Evolutionary conservation across 495 filamentous ascomycete genomes (phyloP).

Genomic region (Neurospora africana): DNA sequence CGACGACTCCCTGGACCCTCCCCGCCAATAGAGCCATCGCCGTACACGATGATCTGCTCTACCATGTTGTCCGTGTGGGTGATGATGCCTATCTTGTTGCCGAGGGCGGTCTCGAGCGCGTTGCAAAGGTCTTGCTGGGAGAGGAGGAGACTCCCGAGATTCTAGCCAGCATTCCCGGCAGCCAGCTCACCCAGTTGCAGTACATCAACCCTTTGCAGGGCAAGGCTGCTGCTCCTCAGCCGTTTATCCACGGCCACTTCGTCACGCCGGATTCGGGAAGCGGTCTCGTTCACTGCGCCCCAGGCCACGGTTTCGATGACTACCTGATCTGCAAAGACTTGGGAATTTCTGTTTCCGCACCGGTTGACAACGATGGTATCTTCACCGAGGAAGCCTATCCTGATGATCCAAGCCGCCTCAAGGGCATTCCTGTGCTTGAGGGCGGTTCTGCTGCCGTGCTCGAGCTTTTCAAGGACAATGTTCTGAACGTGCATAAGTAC

Average conservation of each 20-base stretch:
- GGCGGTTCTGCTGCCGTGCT: slow-evolving; percentile 62
- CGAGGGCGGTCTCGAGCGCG: slow-evolving; percentile 48
- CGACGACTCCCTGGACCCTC: slow-evolving; percentile 94
- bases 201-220: slow-evolving; percentile 60
- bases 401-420: slow-evolving; percentile 46
- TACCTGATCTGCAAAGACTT: slow-evolving; percentile 65
- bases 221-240: slow-evolving; percentile 41
- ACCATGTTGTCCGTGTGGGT: slow-evolving; percentile 53
- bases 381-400: slow-evolving; percentile 73
- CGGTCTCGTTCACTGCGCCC: slow-evolving; percentile 86
- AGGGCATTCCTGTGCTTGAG: slow-evolving; percentile 30
- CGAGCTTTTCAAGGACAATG: slow-evolving; percentile 45
- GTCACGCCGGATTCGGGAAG: slow-evolving; percentile 80
- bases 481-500: slow-evolving; percentile 59
- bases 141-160: slow-evolving; percentile 32
- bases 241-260: slow-evolving; percentile 71
- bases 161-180: slow-evolving; percentile 50
- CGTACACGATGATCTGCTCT: slow-evolving; percentile 59
- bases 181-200: slow-evolving; percentile 48
- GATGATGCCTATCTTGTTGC: slow-evolving; percentile 48
- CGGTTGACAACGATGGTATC: slow-evolving; percentile 67
- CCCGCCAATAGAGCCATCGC: slow-evolving; percentile 89
- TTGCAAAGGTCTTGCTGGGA: slow-evolving; percentile 16
- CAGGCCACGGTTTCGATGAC: slow-evolving; percentile 94
- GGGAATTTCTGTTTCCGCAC: slow-evolving; percentile 61